Conservation (phyloP, 257 asterid genomes). For the Gardenia jasminoides region DNA sequence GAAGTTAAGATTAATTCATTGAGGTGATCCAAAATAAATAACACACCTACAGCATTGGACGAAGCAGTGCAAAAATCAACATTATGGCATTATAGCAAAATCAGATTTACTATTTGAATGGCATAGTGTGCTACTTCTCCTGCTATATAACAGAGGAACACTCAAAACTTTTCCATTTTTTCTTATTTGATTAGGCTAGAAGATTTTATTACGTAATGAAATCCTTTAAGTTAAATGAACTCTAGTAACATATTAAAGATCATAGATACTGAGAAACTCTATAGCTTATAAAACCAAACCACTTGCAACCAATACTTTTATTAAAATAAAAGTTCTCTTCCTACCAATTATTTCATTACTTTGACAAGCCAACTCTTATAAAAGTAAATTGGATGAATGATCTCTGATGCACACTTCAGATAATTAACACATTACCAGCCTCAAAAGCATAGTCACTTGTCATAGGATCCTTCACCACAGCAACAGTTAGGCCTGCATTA, state of each 20-base stretch:
- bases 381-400: not conserved
- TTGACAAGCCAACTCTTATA: not conserved
- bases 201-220: not conserved
- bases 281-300: not conserved
- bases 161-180: not conserved
- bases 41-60: not conserved
- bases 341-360: not conserved
- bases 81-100: not conserved
- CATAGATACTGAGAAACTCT: not conserved
- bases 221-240: not conserved
- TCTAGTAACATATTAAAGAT: not conserved
- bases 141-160: not conserved
- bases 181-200: not conserved
- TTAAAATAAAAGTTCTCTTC: not conserved
- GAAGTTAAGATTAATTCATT: not conserved
- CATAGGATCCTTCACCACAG: conserved; percentile 90
- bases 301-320: not conserved
- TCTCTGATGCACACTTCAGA: not conserved
- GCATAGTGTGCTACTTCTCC: not conserved
- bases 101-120: not conserved
- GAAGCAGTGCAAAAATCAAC: not conserved
- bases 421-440: conserved; percentile 63
- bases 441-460: conserved; percentile 97
- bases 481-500: conserved; percentile 96
- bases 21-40: not conserved